These are phyloP conservation scores for Boechera retrofracta DNA, from an alignment of 345 rosid genomes.

Conservation along the genomic window DNA sequence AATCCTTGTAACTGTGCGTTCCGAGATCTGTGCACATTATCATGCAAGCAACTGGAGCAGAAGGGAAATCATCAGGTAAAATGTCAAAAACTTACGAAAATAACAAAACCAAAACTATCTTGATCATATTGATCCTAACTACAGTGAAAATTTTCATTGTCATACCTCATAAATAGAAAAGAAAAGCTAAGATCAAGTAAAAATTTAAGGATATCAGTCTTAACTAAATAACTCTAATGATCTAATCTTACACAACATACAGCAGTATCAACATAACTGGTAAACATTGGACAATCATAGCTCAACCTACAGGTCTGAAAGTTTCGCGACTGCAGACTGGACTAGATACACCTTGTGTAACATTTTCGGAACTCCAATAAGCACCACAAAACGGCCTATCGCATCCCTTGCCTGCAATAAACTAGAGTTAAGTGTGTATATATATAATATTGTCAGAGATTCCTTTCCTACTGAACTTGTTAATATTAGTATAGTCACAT, in stretches of 20 bases:
- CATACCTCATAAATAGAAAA: slow-evolving; percentile 7
- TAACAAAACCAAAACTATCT: slow-evolving; percentile 2
- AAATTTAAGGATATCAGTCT: too few relatives aligned
- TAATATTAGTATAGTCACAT: not conserved
- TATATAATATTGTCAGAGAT: not conserved
- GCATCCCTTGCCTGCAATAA: slow-evolving; percentile 80
- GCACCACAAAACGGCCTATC: slow-evolving; percentile 88
- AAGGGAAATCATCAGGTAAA: not conserved
- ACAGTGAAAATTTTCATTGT: not conserved
- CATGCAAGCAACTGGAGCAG: not conserved
- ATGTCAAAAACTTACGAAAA: not conserved
- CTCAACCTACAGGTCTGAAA: slow-evolving; percentile 66
- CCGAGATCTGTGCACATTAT: slow-evolving; percentile 55
- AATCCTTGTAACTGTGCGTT: slow-evolving; percentile 61
- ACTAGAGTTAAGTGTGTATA: slow-evolving; percentile 2
- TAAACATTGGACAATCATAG: slow-evolving; percentile 13
- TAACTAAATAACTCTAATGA: too few relatives aligned
- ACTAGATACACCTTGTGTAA: slow-evolving; percentile 48
- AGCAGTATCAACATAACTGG: not conserved
- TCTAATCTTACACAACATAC: not conserved
- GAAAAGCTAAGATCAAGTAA: not conserved
- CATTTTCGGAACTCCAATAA: slow-evolving; percentile 72
- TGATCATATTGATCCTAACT: not conserved
- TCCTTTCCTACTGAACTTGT: not conserved
- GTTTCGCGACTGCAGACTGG: slow-evolving; percentile 62